Base-by-base conservation (phyloP, 108 stramenopile species). In the Schizochytrium sp. region DNA sequence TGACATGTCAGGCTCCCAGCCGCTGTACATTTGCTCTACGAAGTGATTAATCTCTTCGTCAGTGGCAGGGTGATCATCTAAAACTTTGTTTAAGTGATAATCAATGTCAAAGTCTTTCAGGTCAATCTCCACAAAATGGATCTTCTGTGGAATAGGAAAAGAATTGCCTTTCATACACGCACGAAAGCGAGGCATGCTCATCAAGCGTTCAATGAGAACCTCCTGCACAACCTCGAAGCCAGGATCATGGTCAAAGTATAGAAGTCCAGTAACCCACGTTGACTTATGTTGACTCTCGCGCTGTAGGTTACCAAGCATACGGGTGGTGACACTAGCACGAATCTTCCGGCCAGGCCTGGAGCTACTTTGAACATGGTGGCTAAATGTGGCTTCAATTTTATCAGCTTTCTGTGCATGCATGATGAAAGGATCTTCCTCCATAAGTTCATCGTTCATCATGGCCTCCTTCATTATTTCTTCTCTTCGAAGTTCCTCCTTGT, bases 91-190 rank as follows among this genome's bases (percentile, higher is more conserved):
- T n/a, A 83, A 42, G 28, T 83, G 76, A 28, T 83, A 83, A 17
- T 83, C 76, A 49, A 83, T 83, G 3, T 83, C 76, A 2, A 83
- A 55, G 17, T 83, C 76, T 0, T 83, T 53, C 2, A 55, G 50
- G 47, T 55, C 55, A 38, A 83, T 13, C 76, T 83, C 76, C 28
- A 83, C 76, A 83, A 83, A 83, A 38, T 83, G 50, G 55, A 83
- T 38, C 2, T 55, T 49, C 55, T 49, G 50, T 38, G 76, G 76
- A 38, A 69, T 38, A 7, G 64, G 64, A 42, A 83, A 83, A 1
- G 50, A 55, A 10, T 40, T 17, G 15, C 50, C 76, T 28, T 55
- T 55, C 76, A 83, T 83, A 38, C 53, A n/a, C 15, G 76, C 47
- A 38, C 76, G 47, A 3, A 83, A 83, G 50, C 76, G 47, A 12